Conservation (phyloP, 2,329 filamentous ascomycete genomes). For the Shiraia bambusicola region DNA sequence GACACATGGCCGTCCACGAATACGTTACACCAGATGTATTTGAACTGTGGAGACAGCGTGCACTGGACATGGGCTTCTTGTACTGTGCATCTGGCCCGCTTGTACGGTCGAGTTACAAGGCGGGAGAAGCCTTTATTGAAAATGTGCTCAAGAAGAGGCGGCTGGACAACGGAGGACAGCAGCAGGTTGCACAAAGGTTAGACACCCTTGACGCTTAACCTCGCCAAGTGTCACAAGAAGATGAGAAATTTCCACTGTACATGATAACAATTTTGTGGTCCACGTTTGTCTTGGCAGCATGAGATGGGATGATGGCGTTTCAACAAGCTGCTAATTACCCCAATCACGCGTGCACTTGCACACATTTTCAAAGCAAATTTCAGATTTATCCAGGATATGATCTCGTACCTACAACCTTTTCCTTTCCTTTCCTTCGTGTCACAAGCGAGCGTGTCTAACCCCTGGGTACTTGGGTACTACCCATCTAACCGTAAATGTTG, state of each 20-base stretch:
- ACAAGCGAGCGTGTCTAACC: too few species aligned
- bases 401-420: neutral
- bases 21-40: slow-evolving; percentile 92
- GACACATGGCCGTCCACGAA: slow-evolving; percentile 94
- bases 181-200: slow-evolving; percentile 7
- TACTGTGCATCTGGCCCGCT: slow-evolving; percentile 94
- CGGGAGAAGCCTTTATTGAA: slow-evolving; percentile 97
- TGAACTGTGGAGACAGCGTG: slow-evolving; percentile 85
- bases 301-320: neutral
- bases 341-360: neutral
- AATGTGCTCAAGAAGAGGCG: slow-evolving; percentile 82
- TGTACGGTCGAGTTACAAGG: slow-evolving; percentile 95
- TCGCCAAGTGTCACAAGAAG: neutral
- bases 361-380: neutral
- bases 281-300: neutral
- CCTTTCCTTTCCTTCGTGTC: neutral
- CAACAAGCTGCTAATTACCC: neutral
- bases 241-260: neutral
- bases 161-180: slow-evolving; percentile 14
- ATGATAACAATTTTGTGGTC: neutral
- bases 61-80: slow-evolving; percentile 91
- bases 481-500: too few species aligned
- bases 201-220: neutral
- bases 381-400: neutral
- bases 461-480: too few species aligned